phyloP scores from a whole-genome alignment of 495 filamentous ascomycete genomes.

The Neurospora sp. region DNA sequence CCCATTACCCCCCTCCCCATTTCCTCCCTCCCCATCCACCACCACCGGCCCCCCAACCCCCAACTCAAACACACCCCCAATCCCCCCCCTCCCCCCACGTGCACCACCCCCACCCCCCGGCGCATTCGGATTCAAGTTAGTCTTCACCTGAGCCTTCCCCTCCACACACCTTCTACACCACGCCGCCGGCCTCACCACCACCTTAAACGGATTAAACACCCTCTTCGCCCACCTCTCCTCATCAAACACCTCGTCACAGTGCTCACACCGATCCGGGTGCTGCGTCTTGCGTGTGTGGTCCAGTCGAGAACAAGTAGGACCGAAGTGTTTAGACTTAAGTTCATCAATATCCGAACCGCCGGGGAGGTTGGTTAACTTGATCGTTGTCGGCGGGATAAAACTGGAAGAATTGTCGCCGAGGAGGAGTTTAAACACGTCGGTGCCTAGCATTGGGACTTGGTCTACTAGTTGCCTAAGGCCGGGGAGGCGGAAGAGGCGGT shows the following conservation, averaged over 20 bases:
- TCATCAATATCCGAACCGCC: not conserved
- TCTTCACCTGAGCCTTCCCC: not conserved
- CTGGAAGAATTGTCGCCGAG: not conserved
- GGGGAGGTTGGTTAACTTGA: not conserved
- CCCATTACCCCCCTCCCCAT: not conserved
- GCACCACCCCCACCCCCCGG: not conserved
- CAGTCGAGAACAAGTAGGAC: not conserved
- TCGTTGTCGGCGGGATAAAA: not conserved
- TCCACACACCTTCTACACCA: slow-evolving; percentile 8
- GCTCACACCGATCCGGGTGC: slow-evolving; percentile 13
- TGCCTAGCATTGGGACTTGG: not conserved
- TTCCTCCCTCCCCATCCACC: not conserved
- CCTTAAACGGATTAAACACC: slow-evolving; percentile 11
- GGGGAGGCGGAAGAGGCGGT: not conserved
- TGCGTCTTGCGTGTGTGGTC: slow-evolving; percentile 11
- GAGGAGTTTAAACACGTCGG: slow-evolving; percentile 3
- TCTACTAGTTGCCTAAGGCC: not conserved
- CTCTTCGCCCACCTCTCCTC: not conserved
- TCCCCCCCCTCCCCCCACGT: not conserved
- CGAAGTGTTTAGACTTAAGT: not conserved
- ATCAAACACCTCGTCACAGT: slow-evolving; percentile 10
- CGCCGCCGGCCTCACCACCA: slow-evolving; percentile 1
- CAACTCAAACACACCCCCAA: not conserved
- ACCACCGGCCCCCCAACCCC: not conserved
- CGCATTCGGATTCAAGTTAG: not conserved